Evolutionary conservation across 1,284 basidiomycete genomes (phyloP), one percentile per base, ranked within the genome.

Genomic region (Cutaneotrichosporon cyanovorans): DNA sequence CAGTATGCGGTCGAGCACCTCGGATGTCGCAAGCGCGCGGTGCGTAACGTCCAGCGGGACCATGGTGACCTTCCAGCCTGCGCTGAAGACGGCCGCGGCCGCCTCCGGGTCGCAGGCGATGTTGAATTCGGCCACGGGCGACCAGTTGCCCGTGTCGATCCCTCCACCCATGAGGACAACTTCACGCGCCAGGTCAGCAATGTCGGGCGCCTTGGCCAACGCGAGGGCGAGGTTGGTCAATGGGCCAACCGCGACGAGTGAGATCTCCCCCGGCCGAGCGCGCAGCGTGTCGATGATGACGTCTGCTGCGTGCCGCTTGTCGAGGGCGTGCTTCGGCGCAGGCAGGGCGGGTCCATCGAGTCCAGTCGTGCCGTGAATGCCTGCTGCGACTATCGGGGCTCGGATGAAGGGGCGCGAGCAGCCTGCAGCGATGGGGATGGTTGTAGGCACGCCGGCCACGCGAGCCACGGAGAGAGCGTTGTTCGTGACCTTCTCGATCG

Each of bases 11-110:
- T 16, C 19, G 5, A 23, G 22, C 12, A 54, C 48, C 1, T 16
- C 39, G 5, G 22, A 16, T 10, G 51, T 52, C 4, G 46, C 45
- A n/a, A 52, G 39, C 18, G 47, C 53, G 22, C 38, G 40, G 32
- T 55, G 53, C 19, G 56, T 57, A 8, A 55, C 50, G 38, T 58
- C 53, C 12, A 58, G 50, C 3, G 50, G 50, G 33, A 58, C 53
- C 56, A 54, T 54, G 21, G 39, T 40, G 10, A 42, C 32, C 20
- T 44, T 40, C 33, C 46, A 38, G 2, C 46, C 49, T 6, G 45
- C 43, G 16, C 12, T 12, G 37, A 58, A 49, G 21, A 58, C 48
- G 3, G 46, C 32, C 14, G 39, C 19, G 3, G 56, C 56, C 2
- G 56, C 56, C 40, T 58, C 56, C 10, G 56, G 56, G 38, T 57